These are phyloP conservation scores for Lactarius tabidus DNA, from an alignment of 768 basidiomycete species.

Conservation along the genomic window DNA sequence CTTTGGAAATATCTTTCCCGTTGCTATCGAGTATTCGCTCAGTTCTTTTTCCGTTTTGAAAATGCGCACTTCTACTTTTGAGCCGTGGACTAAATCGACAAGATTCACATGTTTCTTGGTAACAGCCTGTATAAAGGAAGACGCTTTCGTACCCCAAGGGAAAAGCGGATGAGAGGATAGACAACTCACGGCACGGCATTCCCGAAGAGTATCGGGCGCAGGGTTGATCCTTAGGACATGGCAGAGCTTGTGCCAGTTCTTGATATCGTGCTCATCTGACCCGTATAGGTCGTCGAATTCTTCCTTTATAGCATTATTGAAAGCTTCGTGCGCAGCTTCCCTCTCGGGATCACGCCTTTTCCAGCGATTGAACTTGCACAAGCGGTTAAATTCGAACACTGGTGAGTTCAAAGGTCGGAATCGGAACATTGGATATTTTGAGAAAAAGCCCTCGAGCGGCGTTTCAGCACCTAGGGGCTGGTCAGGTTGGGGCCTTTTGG, in stretches of 20 bases:
- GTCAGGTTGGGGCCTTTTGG: neutral
- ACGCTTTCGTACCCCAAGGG: neutral
- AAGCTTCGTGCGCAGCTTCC: neutral
- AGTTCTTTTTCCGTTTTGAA: slow-evolving; percentile 30
- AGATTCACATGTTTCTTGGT: slow-evolving; percentile 31
- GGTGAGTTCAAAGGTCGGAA: slow-evolving; percentile 13
- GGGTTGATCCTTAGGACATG: slow-evolving; percentile 22
- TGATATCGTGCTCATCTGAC: slow-evolving; percentile 20
- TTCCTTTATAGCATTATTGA: slow-evolving; percentile 16
- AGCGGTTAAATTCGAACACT: slow-evolving; percentile 13
- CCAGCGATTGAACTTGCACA: slow-evolving; percentile 7
- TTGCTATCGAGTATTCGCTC: slow-evolving; percentile 27
- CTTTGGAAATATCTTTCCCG: slow-evolving; percentile 31
- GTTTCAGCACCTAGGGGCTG: neutral
- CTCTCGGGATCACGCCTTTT: neutral
- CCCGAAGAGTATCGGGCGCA: slow-evolving; percentile 7
- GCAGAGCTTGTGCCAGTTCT: slow-evolving; percentile 23
- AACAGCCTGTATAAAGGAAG: neutral
- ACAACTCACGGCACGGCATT: slow-evolving; percentile 2
- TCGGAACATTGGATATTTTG: slow-evolving; percentile 18
- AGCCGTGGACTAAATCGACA: slow-evolving; percentile 31
- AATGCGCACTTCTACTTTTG: slow-evolving; percentile 20
- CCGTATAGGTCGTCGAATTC: slow-evolving; percentile 28
- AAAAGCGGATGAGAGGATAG: neutral
- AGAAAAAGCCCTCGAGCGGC: slow-evolving; percentile 24